A percentile compares a stretch with the other conserved stretches of the same genome.
These are phyloP conservation scores for Paralagenidium karlingii DNA, from an alignment of 352 stramenopile genomes.

Conservation along the genomic window DNA sequence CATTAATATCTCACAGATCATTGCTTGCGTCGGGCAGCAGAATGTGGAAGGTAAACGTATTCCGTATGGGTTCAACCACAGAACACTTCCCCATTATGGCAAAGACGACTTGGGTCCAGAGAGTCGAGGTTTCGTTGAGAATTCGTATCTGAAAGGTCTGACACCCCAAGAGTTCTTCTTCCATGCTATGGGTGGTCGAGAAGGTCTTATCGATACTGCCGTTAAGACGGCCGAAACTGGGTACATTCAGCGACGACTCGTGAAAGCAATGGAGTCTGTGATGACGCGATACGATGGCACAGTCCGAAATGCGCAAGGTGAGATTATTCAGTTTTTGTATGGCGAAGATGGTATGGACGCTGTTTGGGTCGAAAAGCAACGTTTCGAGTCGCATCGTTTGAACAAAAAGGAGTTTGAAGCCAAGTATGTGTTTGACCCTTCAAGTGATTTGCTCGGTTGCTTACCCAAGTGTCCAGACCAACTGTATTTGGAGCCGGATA, in stretches of 20 bases:
- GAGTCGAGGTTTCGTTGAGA: conserved; percentile 98
- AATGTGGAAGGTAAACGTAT: conserved; percentile 98
- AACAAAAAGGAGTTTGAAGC: conserved; percentile 91
- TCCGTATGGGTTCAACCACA: conserved; percentile 91
- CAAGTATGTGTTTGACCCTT: conserved; percentile 88
- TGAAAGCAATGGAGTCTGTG: conserved; percentile 99
- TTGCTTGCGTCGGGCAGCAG: conserved; percentile 97
- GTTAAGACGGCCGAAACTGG: conserved; percentile 99
- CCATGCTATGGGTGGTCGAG: conserved; percentile 98
- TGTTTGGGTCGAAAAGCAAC: conserved; percentile 99
- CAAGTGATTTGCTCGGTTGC: conserved; percentile 88
- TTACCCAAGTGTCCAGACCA: conserved; percentile 74
- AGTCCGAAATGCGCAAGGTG: conserved; percentile 88
- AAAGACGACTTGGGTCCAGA: conserved; percentile 97
- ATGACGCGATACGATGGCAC: conserved; percentile 99
- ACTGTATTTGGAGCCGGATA: conserved; percentile 72
- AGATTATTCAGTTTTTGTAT: conserved; percentile 83
- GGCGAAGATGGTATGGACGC: conserved; percentile 99
- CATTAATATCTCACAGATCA: conserved; percentile 99
- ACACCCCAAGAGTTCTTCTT: conserved; percentile 98
- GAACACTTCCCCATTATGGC: conserved; percentile 92
- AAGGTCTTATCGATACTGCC: conserved; percentile 99
- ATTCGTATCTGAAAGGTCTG: conserved; percentile 96
- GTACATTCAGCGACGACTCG: conserved; percentile 99
- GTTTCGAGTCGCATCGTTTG: conserved; percentile 81